Evolutionary conservation across 208 protist genomes (phyloP).

Genomic region (Zelonia costaricensis): DNA sequence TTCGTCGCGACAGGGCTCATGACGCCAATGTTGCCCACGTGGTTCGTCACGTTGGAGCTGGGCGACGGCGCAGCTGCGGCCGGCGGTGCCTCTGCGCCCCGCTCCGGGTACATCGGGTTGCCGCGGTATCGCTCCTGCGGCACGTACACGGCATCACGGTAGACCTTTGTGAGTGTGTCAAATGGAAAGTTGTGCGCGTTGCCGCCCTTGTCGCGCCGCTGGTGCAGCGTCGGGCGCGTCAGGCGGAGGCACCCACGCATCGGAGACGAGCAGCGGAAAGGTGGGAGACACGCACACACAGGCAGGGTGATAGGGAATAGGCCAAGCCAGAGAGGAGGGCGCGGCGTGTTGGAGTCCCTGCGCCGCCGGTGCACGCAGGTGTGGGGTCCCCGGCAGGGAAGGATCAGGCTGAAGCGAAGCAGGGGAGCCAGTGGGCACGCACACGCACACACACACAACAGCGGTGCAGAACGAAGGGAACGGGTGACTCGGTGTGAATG

Average conservation of each 20-base stretch:
- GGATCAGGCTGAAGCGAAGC: too few species aligned
- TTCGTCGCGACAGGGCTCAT: conserved; percentile 38
- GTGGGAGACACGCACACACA: background rate
- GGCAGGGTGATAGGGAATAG: background rate
- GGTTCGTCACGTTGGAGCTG: conserved; percentile 41
- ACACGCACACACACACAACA: too few species aligned
- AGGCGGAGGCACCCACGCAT: conserved; percentile 19
- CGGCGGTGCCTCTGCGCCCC: background rate
- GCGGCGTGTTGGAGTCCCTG: too few species aligned
- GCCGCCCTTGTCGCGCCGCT: conserved; percentile 47
- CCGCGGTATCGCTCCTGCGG: conserved; percentile 29
- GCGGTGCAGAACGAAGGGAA: too few species aligned
- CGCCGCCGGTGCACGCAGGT: too few species aligned
- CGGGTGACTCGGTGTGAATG: too few species aligned
- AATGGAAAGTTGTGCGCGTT: conserved; percentile 67
- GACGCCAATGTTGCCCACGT: conserved; percentile 58
- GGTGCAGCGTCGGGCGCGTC: conserved; percentile 29
- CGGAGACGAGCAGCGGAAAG: background rate
- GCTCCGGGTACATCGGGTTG: conserved; percentile 43
- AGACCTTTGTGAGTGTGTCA: conserved; percentile 73
- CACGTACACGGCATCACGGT: conserved; percentile 64
- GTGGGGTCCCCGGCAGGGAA: too few species aligned
- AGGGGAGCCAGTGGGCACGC: too few species aligned
- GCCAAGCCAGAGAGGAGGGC: background rate
- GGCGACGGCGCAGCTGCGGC: background rate